phyloP scores from a whole-genome alignment of 352 stramenopile species.

The Phytophthora kernoviae region DNA sequence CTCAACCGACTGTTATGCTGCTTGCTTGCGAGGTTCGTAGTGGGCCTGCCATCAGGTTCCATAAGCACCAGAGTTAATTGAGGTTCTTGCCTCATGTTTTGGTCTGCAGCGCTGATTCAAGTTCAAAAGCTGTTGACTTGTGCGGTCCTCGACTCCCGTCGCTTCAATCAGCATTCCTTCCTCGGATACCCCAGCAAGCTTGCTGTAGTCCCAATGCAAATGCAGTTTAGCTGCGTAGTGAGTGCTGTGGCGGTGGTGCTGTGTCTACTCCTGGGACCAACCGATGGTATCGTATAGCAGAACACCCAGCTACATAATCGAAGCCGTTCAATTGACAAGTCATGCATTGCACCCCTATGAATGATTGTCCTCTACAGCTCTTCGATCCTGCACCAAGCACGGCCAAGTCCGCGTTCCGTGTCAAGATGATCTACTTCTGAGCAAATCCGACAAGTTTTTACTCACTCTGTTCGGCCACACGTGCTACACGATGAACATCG shows the following conservation, averaged over 20 bases:
- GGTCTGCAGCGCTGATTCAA: no score
- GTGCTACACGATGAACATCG: constrained; percentile 55
- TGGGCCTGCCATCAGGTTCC: no score
- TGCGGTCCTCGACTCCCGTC: background rate
- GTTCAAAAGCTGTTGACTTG: constrained; percentile 12
- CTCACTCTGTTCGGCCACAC: constrained; percentile 59
- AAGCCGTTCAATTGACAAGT: background rate
- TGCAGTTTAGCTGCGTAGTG: background rate
- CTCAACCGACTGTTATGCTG: no score
- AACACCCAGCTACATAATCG: background rate
- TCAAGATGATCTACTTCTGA: constrained; percentile 50
- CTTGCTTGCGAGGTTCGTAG: no score
- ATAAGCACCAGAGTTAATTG: no score
- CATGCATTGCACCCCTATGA: background rate
- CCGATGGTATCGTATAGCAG: constrained; percentile 11
- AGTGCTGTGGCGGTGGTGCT: background rate
- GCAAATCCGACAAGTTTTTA: constrained; percentile 49
- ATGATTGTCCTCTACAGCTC: constrained; percentile 4
- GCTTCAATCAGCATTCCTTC: no score
- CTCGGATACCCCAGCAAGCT: background rate
- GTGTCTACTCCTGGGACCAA: constrained; percentile 3
- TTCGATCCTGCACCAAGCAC: constrained; percentile 48
- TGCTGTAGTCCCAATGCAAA: background rate
- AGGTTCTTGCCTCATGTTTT: no score
- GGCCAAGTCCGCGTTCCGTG: constrained; percentile 57